Base-by-base conservation (phyloP, 2,329 filamentous ascomycete species). In the Metarhizium sp. region DNA sequence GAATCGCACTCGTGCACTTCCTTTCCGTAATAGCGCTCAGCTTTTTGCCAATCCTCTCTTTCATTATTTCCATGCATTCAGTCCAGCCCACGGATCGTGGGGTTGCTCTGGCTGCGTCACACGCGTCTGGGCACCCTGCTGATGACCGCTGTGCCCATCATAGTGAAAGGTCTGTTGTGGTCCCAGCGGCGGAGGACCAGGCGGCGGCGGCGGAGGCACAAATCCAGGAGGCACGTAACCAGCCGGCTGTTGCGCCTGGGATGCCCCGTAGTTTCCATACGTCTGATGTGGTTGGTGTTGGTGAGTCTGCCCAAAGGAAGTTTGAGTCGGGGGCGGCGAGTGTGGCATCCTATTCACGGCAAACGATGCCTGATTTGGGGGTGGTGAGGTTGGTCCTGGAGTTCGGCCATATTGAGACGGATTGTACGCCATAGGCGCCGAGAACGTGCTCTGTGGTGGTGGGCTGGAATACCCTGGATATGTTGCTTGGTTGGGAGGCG, bases 141-240 rank as follows among this genome's bases (percentile, higher is more conserved):
- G 16, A 13, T 64, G 54, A 63, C 64, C 60, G 72, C 65, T 58
- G 69, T 71, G 68, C 32, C 66, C 66, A 6, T 72, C 70, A 59
- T 82, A 80, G 59, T 83, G 78, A 32, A 82, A 78, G 10, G 80
- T 85, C 66, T 85, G 82, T 64, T 85, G 81, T 36, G 80, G 80
- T 4, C 81, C 81, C 60, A 85, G 64, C 1, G 82, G 82, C 7
- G 82, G 82, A 4, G 82, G 82, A 0, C 81, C 82, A 0, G 82
- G 83, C 2, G 82, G 82, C 1, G 82, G 83, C 6, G 83, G 82
- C 3, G 83, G 83, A 4, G 81, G 82, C 42, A 86, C 78, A 59
- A 84, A 84, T 3, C 81, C 81, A 0, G 74, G 73, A 14, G 81
- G 79, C 34, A 80, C 74, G 54, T 77, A 79, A 29, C 69, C 68